Base-by-base conservation (phyloP, 352 stramenopile species). In the Phytopythium sindhum region DNA sequence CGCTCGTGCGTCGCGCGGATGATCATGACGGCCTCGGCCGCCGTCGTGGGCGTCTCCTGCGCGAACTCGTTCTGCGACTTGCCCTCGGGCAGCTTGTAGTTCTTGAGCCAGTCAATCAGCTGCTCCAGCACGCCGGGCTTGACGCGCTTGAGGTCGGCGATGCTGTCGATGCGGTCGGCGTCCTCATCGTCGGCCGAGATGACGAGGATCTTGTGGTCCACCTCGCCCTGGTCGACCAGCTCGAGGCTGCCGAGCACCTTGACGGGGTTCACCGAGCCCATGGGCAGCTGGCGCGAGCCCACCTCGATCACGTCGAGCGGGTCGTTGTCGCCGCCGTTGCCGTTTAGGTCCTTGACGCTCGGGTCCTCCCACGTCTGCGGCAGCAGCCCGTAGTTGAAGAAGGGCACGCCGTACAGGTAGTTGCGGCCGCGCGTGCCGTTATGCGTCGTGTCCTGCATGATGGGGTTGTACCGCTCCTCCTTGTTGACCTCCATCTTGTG, bases 401-500 rank as follows among this genome's bases (percentile, higher is more conserved):
- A 99, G 0, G 96, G 94, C 15, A 97, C 94, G 51, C 96, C 97
- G 70, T 99, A 99, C 29, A 97, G 95, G 76, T 99, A 95, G 62
- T 92, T 89, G 57, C 89, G 98, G 54, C 98, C 97, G 53, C 98
- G 86, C 41, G 86, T 90, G 66, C 95, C 90, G 54, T 92, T 77
- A 72, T 99, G 98, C 56, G 98, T 99, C 58, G 88, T 94, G 80
- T 99, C 98, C 75, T 99, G 97, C 78, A 95, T 97, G 77, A 99
- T 99, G 8, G 95, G 92, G 75, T 99, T 99, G 76, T 93, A 88
- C 17, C 69, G 68, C 19, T 91, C 58, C 29, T 92, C 84, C 65
- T 99, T 99, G 76, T 96, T 96, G 35, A 99, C 92, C 74, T 99
- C 98, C 96, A 99, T 99, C 82, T 99, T 99, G 55, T 97, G 94